These are phyloP conservation scores for Penicillium alfredii DNA, from an alignment of 495 filamentous ascomycete genomes.

Conservation along the genomic window DNA sequence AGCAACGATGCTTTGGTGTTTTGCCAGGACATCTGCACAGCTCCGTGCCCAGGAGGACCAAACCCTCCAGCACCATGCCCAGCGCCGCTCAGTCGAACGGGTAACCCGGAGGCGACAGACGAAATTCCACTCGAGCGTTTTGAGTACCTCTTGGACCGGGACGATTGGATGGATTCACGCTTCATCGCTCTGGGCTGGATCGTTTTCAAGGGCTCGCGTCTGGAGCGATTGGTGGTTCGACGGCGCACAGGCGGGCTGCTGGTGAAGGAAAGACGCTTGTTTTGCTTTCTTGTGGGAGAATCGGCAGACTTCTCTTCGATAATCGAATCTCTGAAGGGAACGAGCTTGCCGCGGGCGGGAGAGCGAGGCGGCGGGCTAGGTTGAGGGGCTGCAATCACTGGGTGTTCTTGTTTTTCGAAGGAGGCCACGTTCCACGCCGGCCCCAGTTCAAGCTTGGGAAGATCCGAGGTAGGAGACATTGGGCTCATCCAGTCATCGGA, in stretches of 20 bases:
- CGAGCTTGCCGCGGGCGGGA: slow-evolving; percentile 27
- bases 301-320: slow-evolving; percentile 20
- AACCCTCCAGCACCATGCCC: slow-evolving; percentile 47
- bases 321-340: slow-evolving; percentile 20
- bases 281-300: slow-evolving; percentile 20
- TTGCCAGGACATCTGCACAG: slow-evolving; percentile 45
- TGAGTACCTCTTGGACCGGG: slow-evolving; percentile 37
- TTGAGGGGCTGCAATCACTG: slow-evolving; percentile 12
- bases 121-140: slow-evolving; percentile 43
- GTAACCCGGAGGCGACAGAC: slow-evolving; percentile 32
- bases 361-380: slow-evolving; percentile 26
- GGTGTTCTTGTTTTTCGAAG: slow-evolving; percentile 19
- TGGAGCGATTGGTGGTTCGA: slow-evolving; percentile 26
- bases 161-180: slow-evolving; percentile 37
- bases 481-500: slow-evolving; percentile 23
- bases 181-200: slow-evolving; percentile 41
- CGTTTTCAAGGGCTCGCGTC: slow-evolving; percentile 34
- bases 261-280: slow-evolving; percentile 28
- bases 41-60: slow-evolving; percentile 40
- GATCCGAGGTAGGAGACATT: slow-evolving; percentile 23
- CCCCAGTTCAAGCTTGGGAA: slow-evolving; percentile 33
- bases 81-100: slow-evolving; percentile 39
- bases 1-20: slow-evolving; percentile 34
- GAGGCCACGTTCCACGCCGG: slow-evolving; percentile 33
- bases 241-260: slow-evolving; percentile 30